phyloP scores from a whole-genome alignment of 202 grass and related monocot species.

The Zizania palustris region DNA sequence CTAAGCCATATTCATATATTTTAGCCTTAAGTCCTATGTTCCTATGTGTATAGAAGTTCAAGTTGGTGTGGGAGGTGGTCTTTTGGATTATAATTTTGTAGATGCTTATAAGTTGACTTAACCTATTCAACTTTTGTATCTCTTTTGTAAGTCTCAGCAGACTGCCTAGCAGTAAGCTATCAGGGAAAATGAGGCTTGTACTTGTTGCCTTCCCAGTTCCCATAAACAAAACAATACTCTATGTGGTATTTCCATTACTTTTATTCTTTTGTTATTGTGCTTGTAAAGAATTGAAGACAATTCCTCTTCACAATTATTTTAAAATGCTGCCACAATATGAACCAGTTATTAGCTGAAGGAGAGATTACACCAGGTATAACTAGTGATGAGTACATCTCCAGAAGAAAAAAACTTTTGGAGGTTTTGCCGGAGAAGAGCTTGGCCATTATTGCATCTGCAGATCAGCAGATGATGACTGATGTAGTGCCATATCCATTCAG shows the following conservation, averaged over 20 bases:
- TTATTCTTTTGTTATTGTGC: constrained; percentile 3
- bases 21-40: constrained; percentile 2
- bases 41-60: constrained; percentile 6
- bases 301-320: constrained; percentile 29
- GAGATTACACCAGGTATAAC: constrained; percentile 87
- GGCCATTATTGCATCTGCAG: constrained; percentile 81
- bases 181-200: not conserved
- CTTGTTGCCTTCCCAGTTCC: not conserved
- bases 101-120: not conserved
- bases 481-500: constrained; percentile 88
- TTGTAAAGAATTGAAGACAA: not conserved
- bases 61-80: constrained; percentile 3
- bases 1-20: not conserved
- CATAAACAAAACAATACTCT: not conserved
- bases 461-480: constrained; percentile 95
- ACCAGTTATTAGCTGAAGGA: constrained; percentile 73
- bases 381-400: constrained; percentile 64
- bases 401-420: constrained; percentile 72
- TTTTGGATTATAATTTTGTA: not conserved
- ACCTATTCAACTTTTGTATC: not conserved
- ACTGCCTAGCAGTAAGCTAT: not conserved
- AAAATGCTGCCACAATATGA: constrained; percentile 23
- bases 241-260: constrained; percentile 25
- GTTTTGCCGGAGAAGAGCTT: constrained; percentile 73
- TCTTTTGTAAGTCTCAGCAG: constrained; percentile 8